Evolutionary conservation across 495 filamentous ascomycete species (phyloP).

Genomic region (Friedmanniomyces endolithicus): DNA sequence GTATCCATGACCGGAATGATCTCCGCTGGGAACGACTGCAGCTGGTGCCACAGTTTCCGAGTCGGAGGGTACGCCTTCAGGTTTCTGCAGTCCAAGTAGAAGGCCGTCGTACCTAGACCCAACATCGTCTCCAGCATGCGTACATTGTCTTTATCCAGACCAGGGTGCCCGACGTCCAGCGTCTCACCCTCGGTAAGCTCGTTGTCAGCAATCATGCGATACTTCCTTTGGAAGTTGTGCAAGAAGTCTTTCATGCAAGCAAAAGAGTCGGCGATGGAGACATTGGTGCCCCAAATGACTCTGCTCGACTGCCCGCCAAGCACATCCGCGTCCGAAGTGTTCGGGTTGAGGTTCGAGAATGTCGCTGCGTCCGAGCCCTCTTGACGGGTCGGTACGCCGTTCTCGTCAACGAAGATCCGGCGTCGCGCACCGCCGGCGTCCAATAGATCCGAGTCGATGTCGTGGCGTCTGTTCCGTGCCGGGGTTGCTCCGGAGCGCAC

Average conservation of each 20-base stretch:
- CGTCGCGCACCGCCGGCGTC: slow-evolving; percentile 54
- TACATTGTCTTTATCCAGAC: slow-evolving; percentile 63
- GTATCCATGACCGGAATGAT: slow-evolving; percentile 96
- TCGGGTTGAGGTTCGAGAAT: slow-evolving; percentile 75
- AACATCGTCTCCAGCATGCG: slow-evolving; percentile 83
- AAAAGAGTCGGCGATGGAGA: slow-evolving; percentile 82
- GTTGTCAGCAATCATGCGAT: slow-evolving; percentile 80
- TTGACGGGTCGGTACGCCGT: slow-evolving; percentile 56
- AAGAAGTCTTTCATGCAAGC: slow-evolving; percentile 81
- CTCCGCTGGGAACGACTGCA: slow-evolving; percentile 84
- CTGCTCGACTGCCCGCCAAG: slow-evolving; percentile 67
- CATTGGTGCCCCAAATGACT: slow-evolving; percentile 95
- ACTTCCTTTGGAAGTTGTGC: slow-evolving; percentile 77
- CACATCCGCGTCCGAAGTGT: slow-evolving; percentile 81
- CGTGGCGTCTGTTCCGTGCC: slow-evolving; percentile 49
- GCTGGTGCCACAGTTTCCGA: slow-evolving; percentile 86
- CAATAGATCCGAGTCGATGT: slow-evolving; percentile 67
- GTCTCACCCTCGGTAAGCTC: slow-evolving; percentile 57
- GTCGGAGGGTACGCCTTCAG: slow-evolving; percentile 89
- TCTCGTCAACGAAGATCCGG: slow-evolving; percentile 69
- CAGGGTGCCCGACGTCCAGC: slow-evolving; percentile 40
- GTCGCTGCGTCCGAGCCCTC: slow-evolving; percentile 62
- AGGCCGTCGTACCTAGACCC: slow-evolving; percentile 61
- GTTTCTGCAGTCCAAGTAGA: slow-evolving; percentile 82
- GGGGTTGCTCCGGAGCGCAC: slow-evolving; percentile 51